A percentile compares a stretch with the other conserved stretches of the same genome.
Evolutionary conservation across 2,329 filamentous ascomycete species (phyloP).

Genomic region (Myriosclerotinia duriaeana): DNA sequence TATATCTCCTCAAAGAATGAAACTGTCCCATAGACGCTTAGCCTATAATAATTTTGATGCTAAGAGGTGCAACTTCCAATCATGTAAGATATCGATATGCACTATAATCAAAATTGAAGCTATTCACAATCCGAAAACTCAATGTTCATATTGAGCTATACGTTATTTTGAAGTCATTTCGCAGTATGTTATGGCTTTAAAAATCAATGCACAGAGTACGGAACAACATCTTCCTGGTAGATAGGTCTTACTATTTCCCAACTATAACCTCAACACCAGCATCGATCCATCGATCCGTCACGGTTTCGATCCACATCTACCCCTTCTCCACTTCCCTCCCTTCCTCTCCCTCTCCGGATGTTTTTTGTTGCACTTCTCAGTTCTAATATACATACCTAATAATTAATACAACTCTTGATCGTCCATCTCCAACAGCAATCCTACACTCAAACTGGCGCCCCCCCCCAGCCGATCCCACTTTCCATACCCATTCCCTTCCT

Average conservation of each 20-base stretch:
- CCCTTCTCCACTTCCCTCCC: background rate
- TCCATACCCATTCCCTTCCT: background rate
- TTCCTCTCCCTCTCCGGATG: background rate
- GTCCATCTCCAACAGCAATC: background rate
- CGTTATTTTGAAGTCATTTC: no score
- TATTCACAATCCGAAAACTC: no score
- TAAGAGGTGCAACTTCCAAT: no score
- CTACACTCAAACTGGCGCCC: background rate
- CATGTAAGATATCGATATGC: no score
- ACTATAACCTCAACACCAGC: background rate
- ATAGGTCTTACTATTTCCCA: background rate
- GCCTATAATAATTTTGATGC: background rate
- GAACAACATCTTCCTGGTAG: no score
- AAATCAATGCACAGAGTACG: no score
- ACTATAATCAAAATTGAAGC: no score
- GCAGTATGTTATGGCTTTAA: no score
- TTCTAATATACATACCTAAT: constrained; percentile 2
- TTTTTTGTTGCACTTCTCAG: constrained; percentile 19
- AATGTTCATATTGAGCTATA: no score
- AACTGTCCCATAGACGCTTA: no score
- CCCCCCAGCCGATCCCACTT: background rate
- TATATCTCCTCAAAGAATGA: background rate
- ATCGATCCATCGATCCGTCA: background rate
- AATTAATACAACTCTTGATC: background rate
- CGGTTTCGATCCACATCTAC: background rate